Conservation (phyloP, 805 yeast genomes). For the Naumovozyma dairenensis region DNA sequence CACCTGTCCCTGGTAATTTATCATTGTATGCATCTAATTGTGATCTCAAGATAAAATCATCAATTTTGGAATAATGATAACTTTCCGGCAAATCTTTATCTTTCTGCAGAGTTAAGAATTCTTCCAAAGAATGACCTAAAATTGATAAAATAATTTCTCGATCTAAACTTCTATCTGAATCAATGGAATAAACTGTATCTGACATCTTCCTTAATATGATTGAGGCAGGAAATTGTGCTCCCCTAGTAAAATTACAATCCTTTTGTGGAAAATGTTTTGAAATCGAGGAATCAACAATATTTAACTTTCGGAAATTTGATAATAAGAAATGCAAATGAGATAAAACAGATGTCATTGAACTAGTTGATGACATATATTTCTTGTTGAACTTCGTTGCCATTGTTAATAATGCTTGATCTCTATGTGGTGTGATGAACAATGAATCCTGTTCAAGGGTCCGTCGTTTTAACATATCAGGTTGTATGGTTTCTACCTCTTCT, state of each 20-base stretch:
- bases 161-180: slow-evolving; percentile 58
- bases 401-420: slow-evolving; percentile 43
- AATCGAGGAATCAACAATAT: slow-evolving; percentile 30
- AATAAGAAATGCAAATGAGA: slow-evolving; percentile 66
- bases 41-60: slow-evolving; percentile 71
- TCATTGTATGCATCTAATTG: slow-evolving; percentile 79
- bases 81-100: slow-evolving; percentile 16
- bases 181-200: slow-evolving; percentile 49
- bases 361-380: slow-evolving; percentile 66
- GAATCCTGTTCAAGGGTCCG: slow-evolving; percentile 4
- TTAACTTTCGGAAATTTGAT: slow-evolving; percentile 50
- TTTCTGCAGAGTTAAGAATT: slow-evolving; percentile 47
- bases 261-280: slow-evolving; percentile 37
- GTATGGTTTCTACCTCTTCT: slow-evolving; percentile 47
- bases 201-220: slow-evolving; percentile 45
- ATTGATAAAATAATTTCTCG: slow-evolving; percentile 58
- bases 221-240: slow-evolving; percentile 44
- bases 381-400: slow-evolving; percentile 32
- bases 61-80: slow-evolving; percentile 70
- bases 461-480: slow-evolving; percentile 24
- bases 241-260: slow-evolving; percentile 31
- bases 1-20: slow-evolving; percentile 79
- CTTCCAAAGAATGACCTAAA: slow-evolving; percentile 74
- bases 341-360: slow-evolving; percentile 72
- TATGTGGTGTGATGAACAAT: slow-evolving; percentile 55